A percentile compares a stretch with the other conserved stretches of the same genome.
Conservation (phyloP, 495 filamentous ascomycete species). For the Podospora conica region DNA sequence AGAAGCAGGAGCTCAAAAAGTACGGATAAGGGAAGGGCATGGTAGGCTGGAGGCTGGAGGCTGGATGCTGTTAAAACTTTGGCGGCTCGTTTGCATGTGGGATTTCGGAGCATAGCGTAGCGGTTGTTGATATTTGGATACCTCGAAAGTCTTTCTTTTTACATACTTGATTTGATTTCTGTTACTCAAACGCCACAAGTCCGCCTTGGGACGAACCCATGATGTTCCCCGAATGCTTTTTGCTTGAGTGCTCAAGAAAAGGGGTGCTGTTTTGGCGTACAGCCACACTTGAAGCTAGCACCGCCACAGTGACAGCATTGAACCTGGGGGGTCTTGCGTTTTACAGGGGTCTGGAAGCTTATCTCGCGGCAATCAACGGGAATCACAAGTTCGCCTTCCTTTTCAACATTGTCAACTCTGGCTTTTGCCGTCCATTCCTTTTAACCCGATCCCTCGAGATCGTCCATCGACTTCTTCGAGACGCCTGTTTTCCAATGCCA, state of each 20-base stretch:
- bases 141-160: not conserved
- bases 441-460: not conserved
- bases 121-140: not conserved
- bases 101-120: not conserved
- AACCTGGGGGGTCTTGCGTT: not conserved
- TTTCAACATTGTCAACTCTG: not conserved
- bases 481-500: not conserved
- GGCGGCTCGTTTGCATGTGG: not conserved
- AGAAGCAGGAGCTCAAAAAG: constrained; percentile 52
- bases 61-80: not conserved
- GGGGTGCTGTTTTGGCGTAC: not conserved
- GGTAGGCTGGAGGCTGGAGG: not conserved
- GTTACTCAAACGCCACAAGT: too few species aligned
- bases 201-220: too few species aligned
- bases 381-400: not conserved
- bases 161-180: not conserved
- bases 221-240: too few species aligned
- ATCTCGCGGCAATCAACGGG: not conserved
- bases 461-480: not conserved
- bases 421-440: not conserved
- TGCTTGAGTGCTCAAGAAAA: not conserved
- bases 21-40: constrained; percentile 14
- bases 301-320: not conserved
- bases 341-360: not conserved
- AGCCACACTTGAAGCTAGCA: not conserved